A percentile compares a stretch with the other conserved stretches of the same genome.
Evolutionary conservation across 768 basidiomycete genomes (phyloP).

Genomic region (Ramaria sp.): DNA sequence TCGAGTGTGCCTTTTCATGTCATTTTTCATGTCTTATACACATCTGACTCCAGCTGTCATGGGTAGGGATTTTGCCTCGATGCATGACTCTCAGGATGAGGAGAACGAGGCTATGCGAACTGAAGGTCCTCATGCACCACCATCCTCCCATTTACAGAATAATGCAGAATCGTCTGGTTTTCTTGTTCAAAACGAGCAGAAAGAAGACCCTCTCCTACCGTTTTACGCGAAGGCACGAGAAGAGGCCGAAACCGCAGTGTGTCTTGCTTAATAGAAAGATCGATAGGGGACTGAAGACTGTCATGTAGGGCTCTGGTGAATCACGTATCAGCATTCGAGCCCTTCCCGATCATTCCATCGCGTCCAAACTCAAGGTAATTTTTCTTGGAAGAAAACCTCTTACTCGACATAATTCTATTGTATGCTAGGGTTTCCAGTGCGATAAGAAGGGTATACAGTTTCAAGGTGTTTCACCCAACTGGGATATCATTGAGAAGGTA

Average conservation of each 20-base stretch:
- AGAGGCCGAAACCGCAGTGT: constrained; percentile 33
- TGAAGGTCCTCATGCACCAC: neutral
- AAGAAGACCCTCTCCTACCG: constrained; percentile 47
- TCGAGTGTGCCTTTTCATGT: neutral
- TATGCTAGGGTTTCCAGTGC: constrained; percentile 51
- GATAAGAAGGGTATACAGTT: constrained; percentile 34
- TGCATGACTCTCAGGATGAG: constrained; percentile 16
- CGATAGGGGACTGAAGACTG: neutral
- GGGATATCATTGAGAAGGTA: constrained; percentile 68
- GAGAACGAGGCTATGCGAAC: constrained; percentile 4
- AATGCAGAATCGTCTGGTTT: neutral
- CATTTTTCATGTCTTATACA: neutral
- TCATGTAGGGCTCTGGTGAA: constrained; percentile 17
- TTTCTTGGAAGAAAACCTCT: neutral
- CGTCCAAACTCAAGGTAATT: constrained; percentile 5
- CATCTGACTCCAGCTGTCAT: no score
- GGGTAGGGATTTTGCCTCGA: constrained; percentile 2
- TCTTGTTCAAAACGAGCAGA: neutral
- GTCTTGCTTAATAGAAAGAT: constrained; percentile 9
- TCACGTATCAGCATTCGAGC: constrained; percentile 9
- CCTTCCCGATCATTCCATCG: neutral
- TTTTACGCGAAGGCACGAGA: constrained; percentile 51
- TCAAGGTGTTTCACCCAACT: constrained; percentile 39
- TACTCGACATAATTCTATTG: neutral
- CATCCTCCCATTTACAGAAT: neutral